A percentile compares a stretch with the other conserved stretches of the same genome.
Evolutionary conservation across 2,329 filamentous ascomycete genomes (phyloP).

Genomic region (Aspergillus floridensis): DNA sequence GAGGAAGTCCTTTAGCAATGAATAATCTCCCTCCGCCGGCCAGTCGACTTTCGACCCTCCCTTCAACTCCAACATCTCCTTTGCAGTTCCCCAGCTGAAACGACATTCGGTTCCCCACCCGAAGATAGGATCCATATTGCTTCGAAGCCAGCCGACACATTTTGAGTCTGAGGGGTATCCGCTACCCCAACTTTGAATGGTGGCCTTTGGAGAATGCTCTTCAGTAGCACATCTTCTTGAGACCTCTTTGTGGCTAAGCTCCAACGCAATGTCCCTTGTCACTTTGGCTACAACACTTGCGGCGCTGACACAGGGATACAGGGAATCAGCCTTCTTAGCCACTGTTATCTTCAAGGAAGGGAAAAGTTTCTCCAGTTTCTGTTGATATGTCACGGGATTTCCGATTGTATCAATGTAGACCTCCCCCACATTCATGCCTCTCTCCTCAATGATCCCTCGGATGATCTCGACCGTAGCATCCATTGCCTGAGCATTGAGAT

Average conservation of each 20-base stretch:
- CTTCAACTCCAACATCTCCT: slow-evolving; percentile 85
- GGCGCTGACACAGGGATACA: slow-evolving; percentile 90
- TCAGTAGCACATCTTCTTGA: slow-evolving; percentile 29
- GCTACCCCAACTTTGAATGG: slow-evolving; percentile 70
- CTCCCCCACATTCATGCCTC: slow-evolving; percentile 77
- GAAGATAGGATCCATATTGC: slow-evolving; percentile 88
- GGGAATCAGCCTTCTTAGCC: slow-evolving; percentile 85
- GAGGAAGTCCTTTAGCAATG: slow-evolving; percentile 76
- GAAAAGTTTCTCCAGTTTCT: slow-evolving; percentile 78
- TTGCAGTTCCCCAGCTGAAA: slow-evolving; percentile 94
- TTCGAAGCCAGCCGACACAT: slow-evolving; percentile 76
- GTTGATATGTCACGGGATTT: slow-evolving; percentile 77
- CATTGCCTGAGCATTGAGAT: slow-evolving; percentile 94
- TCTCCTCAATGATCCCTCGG: slow-evolving; percentile 65
- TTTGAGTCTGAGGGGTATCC: slow-evolving; percentile 88
- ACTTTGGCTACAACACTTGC: slow-evolving; percentile 96
- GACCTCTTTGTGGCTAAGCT: slow-evolving; percentile 67
- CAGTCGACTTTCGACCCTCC: slow-evolving; percentile 74
- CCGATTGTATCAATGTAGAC: slow-evolving; percentile 97
- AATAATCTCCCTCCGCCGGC: slow-evolving; percentile 71
- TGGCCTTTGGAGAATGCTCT: slow-evolving; percentile 28
- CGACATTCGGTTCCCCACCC: slow-evolving; percentile 92
- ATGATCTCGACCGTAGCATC: slow-evolving; percentile 86
- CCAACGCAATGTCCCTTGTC: slow-evolving; percentile 84
- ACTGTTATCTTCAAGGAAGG: slow-evolving; percentile 73